Base-by-base conservation (phyloP, 2,329 filamentous ascomycete species). In the Curvularia verruculosa region DNA sequence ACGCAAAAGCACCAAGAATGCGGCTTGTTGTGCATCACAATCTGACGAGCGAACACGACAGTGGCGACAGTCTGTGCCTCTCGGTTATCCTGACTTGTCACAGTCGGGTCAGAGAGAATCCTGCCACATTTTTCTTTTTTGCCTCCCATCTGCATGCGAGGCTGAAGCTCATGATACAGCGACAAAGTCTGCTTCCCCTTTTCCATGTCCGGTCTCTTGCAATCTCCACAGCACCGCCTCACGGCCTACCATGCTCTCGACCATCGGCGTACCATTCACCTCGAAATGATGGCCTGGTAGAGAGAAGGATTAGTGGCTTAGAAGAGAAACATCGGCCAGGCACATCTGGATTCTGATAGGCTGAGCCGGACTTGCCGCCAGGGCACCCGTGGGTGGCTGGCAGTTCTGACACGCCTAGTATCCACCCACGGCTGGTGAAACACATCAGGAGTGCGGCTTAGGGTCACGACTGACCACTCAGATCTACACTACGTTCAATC, bases 381-480 rank as follows among this genome's bases (percentile, higher is more conserved):
- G 43, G 54, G 54, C 49, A 50, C 61, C 61, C 61, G 49, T 19
- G 49, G 52, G 67, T 60, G 65, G 61, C 63, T 65, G 55, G 58
- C 59, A 54, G 39, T 54, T 66, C 71, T 75, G 70, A 74, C 65
- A 69, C 72, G 46, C 54, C 72, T 72, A 73, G 69, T 61, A 63
- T 64, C 71, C 70, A 74, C 71, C 47, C 28, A 58, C 58, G 69
- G 67, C 70, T 73, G 64, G 66, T 68, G 67, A 70, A 74, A 74
- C 71, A 68, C 61, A 63, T 65, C 49, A 63, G 52, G 61, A 62
- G 57, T 51, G 51, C 57, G 52, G 64, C 61, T 57, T 59, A 66
- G 61, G 59, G 51, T 56, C 56, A 40, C 59, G 54, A 58, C 64
- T 59, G 58, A 67, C 71, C 72, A 73, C 59, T 70, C 64, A 68